Conservation (phyloP, 2,329 filamentous ascomycete species). For the Aureobasidium vineae region DNA sequence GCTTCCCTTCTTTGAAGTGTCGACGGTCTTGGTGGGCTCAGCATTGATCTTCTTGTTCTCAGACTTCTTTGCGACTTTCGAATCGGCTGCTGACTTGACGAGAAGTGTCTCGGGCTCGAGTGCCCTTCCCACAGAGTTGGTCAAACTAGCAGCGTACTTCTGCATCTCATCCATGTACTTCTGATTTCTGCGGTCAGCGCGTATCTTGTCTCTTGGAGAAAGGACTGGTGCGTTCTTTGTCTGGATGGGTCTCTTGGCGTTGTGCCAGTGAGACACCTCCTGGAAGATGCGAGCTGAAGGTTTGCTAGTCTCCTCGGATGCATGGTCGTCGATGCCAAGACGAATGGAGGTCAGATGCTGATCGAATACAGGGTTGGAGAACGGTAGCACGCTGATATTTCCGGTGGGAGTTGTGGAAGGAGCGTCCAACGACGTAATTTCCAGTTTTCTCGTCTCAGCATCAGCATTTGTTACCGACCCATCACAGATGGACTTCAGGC, state of each 20-base stretch:
- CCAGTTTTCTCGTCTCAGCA: not conserved
- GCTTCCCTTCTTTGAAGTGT: conserved; percentile 31
- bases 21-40: conserved; percentile 29
- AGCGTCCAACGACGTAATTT: not conserved
- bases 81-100: conserved; percentile 28
- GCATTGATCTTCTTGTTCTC: conserved; percentile 5
- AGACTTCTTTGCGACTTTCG: conserved; percentile 20
- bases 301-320: conserved; percentile 36
- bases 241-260: conserved; percentile 54
- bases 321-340: conserved; percentile 40
- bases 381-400: conserved; percentile 45
- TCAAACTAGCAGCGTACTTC: conserved; percentile 68
- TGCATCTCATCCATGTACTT: conserved; percentile 66
- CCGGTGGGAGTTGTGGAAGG: conserved; percentile 10
- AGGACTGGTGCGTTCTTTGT: conserved; percentile 38
- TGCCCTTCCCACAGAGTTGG: conserved; percentile 60
- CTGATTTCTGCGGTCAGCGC: conserved; percentile 55
- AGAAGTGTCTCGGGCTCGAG: conserved; percentile 61
- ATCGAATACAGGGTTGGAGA: conserved; percentile 50
- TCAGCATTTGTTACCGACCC: not conserved
- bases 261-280: conserved; percentile 62
- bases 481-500: conserved; percentile 1
- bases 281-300: conserved; percentile 46
- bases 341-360: conserved; percentile 48
- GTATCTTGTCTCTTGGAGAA: conserved; percentile 38